Base-by-base conservation (phyloP, 768 basidiomycete species). In the Leccinum uliginosum region DNA sequence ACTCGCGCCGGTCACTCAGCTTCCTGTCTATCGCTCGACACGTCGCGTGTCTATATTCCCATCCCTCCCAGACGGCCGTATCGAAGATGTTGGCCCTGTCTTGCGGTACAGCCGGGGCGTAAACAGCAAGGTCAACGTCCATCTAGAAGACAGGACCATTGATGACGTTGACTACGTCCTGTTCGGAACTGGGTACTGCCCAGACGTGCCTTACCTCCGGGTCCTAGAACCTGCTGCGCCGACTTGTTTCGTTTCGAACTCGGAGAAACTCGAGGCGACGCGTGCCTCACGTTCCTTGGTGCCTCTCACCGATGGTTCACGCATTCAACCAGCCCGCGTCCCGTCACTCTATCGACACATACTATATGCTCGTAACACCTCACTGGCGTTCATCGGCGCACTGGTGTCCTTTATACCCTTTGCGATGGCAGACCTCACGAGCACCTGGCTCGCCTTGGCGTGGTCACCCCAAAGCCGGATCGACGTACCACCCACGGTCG, bases 161-260 rank as follows among this genome's bases (percentile, higher is more conserved):
- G 61, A 64, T 5, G 73, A 76, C 45, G 67, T 83, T 17, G 80
- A 82, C 58, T 23, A 60, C 9, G 74, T 82, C 24, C 56, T 80
- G 9, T 64, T 79, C 24, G 79, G 78, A 15, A 81, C 80, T 0
- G 81, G 81, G 2, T 82, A 81, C 46, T 71, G 65, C 26, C 75
- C 78, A 6, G 60, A 73, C 7, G 74, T 79, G 2, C 62, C 70
- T 10, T 77, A 80, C 62, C 67, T 81, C 19, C 73, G 72, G 19
- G 73, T 79, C 6, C 63, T 62, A 3, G 54, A 54, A 6, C 53
- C 54, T 4, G 23, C 32, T 5, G n/a, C 17, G 11, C 6, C 19
- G 19, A 23, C 40, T 15, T 24, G 35, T 17, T 30, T 35, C 11
- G 6, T 45, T 26, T 19, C 44, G 19, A 19, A 17, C 53, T n/a